Base-by-base conservation (phyloP, 257 asterid species). In the Primulina eburnea region DNA sequence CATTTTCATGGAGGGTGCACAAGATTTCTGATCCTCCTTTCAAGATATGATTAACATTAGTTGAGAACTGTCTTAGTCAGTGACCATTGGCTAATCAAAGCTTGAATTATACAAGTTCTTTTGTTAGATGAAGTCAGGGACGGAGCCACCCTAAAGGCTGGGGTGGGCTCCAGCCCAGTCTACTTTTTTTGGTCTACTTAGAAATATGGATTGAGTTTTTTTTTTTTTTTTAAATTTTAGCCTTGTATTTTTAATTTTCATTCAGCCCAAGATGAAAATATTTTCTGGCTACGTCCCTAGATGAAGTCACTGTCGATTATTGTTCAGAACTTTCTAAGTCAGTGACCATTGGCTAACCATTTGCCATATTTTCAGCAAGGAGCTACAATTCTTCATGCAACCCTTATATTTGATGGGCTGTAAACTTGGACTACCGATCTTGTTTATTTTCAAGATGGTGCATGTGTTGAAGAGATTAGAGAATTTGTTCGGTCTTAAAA, bases 21-120 rank as follows among this genome's bases (percentile, higher is more conserved):
- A 93, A 93, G 82, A 97, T 93, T 62, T 93, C 99, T 67, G 99
- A n/a, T n/a, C n/a, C n/a, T n/a, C n/a, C n/a, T n/a, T n/a, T n/a
- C n/a, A n/a, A n/a, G n/a, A n/a, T n/a, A n/a, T n/a, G n/a, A n/a
- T n/a, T n/a, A n/a, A n/a, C n/a, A n/a, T n/a, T n/a, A n/a, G n/a
- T n/a, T n/a, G n/a, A n/a, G n/a, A 33, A 61, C 56, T 73, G 59
- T 73, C 64, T 64, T 8, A 18, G 64, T 57, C 14, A 62, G 58
- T 9, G 34, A 67, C 56, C 34, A 7, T 65, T 61, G 76, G 65
- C 73, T 81, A 77, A 79, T 34, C 64, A 28, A 26, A 59, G 68
- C 53, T 64, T 16, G 71, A 40, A n/a, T 69, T 64, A 5, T 74
- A 57, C 87, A 93, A 97, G 96, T 89, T 79, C 99, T 90, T 79